Base-by-base conservation (phyloP, 495 filamentous ascomycete species). In the Aspergillus haitiensis region DNA sequence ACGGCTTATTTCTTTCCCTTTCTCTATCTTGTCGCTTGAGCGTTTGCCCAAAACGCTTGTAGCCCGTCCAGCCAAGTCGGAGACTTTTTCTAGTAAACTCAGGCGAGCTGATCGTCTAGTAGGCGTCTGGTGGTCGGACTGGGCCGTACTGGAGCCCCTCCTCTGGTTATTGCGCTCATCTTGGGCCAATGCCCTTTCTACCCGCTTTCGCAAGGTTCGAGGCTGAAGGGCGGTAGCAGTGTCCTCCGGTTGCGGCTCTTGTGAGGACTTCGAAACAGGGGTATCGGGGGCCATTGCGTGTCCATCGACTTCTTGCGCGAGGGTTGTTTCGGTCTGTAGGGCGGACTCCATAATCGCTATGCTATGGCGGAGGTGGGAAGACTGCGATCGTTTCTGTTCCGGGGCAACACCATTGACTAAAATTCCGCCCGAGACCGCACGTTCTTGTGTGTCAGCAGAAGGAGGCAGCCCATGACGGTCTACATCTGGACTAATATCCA, bases 11-110 rank as follows among this genome's bases (percentile, higher is more conserved):
- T 74, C 74, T 58, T 78, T 79, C 16, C 71, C 75, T 46, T 72
- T 72, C 50, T 81, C 76, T 52, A 71, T 62, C 36, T 66, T 63
- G 27, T 77, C 78, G 56, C 81, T 68, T 16, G 78, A 72, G 44
- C 84, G 75, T 72, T 86, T 87, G 27, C 84, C 84, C 51, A 87
- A 63, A 46, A 81, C 78, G 63, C 69, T 75, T 49, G 61, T 74
- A 47, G 74, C 73, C 57, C 77, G 74, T 13, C 66, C 73, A n/a
- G 81, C 61, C 6, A 80, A 51, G 47, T 72, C 75, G 2, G 77
- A 75, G 1, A 80, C 77, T 51, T 76, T 79, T n/a, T 66, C 68
- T 32, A 81, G 32, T 18, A 81, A 11, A 56, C 71, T 73, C 54
- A 79, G 58, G 34, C 81, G 78, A 53, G 72, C 58, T 3, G 67